Evolutionary conservation across 345 rosid genomes (phyloP), one percentile per base, ranked within the genome.

Genomic region (Lumnitzera littorea): DNA sequence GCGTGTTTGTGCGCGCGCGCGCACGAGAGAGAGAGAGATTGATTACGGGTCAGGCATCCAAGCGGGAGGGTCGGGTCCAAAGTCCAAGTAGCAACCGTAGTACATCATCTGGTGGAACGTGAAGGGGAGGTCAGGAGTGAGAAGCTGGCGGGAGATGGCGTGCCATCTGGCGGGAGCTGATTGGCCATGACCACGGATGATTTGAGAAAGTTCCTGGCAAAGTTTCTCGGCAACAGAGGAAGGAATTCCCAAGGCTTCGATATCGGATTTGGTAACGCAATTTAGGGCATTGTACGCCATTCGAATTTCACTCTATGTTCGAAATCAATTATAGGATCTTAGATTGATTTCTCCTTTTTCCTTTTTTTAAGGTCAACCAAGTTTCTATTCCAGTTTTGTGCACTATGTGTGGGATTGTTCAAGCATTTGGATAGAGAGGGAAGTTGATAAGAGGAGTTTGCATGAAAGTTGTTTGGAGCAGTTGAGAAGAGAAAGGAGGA

Each of bases 31-130:
- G 14, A 0, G 36, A 1, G 36, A 5, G 25, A 13, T 15, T 12
- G 29, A 48, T 52, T 81, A 94, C 99, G 79, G 85, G 71, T 85
- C 82, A 64, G 96, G 97, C 17, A 80, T 58, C 99, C 99, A 94
- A 60, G 95, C 91, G 36, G 97, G 91, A 5, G 95, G 95, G 67
- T 90, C 95, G 66, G 91, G 74, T 51, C 97, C 96, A 64, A 78
- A 90, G 68, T 86, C 81, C 63, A 62, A 77, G 78, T 77, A 90
- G 73, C 99, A 88, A 62, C 89, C 91, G 17, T 94, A 83, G 71
- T 77, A 90, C 86, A 94, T 59, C 85, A 86, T 72, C 82, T 80
- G 96, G 60, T 94, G 99, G 53, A 94, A 75, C 46, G 90, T 67
- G 85, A 94, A 88, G 53, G 95, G 99, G 52, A 84, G 95, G 49